A percentile compares a stretch with the other conserved stretches of the same genome.
Conservation (phyloP, 225 moss, liverwort and hornwort species). For the Antitrichia curtipendula region DNA sequence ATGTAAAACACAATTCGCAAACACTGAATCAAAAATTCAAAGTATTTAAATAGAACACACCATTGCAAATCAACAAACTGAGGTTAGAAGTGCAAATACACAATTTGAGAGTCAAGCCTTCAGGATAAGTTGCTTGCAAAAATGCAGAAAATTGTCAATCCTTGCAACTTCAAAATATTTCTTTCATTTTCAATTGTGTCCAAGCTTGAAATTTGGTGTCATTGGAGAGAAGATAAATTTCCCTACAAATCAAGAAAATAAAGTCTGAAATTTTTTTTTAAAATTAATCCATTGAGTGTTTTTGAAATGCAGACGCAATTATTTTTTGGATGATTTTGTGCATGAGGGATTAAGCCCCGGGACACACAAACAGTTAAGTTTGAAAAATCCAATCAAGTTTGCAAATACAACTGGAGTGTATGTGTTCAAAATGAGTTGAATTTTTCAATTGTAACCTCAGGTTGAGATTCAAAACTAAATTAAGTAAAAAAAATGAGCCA, state of each 20-base stretch:
- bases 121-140: neutral
- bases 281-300: neutral
- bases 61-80: neutral
- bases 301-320: neutral
- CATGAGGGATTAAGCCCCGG: neutral
- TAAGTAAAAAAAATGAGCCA: neutral
- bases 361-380: fast-evolving
- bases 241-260: neutral
- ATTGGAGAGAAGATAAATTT: neutral
- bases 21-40: neutral
- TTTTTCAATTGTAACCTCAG: neutral
- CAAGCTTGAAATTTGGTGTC: neutral
- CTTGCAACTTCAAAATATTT: neutral
- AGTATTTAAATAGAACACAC: neutral
- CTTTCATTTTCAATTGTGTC: neutral
- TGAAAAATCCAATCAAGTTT: neutral
- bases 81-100: neutral
- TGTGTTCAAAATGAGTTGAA: neutral
- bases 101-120: neutral
- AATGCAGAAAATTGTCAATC: neutral
- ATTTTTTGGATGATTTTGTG: neutral
- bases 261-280: no score
- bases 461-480: neutral
- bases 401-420: neutral
- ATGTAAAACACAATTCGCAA: neutral